Conservation (phyloP, 192 early-diverging fungal genomes). For the Coemansia erecta region DNA sequence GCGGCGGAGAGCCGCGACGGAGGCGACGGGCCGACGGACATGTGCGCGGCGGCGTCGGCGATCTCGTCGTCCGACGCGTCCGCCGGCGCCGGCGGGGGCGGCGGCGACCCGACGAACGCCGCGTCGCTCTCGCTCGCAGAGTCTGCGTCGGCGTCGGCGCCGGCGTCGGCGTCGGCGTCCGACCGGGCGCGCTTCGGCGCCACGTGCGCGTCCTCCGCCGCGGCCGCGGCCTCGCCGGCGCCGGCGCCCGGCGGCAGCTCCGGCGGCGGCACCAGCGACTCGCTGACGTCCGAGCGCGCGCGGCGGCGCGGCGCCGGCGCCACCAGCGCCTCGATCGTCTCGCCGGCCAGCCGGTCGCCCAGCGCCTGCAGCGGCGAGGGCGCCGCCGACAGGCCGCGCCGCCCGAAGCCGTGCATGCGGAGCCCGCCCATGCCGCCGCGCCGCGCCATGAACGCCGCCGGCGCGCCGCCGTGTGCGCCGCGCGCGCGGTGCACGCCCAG, state of each 20-base stretch:
- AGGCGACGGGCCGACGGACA: constrained; percentile 14
- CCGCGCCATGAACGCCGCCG: neutral
- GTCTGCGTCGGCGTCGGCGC: constrained; percentile 1
- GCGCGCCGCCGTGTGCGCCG: neutral
- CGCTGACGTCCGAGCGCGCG: no score
- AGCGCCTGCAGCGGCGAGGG: constrained; percentile 38
- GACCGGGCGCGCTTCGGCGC: constrained; percentile 44
- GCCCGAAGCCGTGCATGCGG: neutral
- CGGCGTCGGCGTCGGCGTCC: constrained; percentile 35
- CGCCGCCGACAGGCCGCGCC: neutral
- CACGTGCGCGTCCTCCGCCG: constrained; percentile 3
- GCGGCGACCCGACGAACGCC: constrained; percentile 5
- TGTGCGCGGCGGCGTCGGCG: constrained; percentile 24
- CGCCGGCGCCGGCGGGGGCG: no score
- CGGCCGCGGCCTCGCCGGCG: constrained; percentile 11
- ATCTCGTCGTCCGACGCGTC: constrained; percentile 29
- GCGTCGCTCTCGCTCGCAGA: neutral
- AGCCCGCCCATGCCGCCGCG: neutral
- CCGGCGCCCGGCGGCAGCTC: no score
- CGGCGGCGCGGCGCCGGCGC: no score
- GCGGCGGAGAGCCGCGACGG: constrained; percentile 8
- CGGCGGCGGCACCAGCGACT: no score
- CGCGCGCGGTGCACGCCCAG: constrained; percentile 35
- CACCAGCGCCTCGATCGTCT: constrained; percentile 34
- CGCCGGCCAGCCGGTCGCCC: constrained; percentile 32